Evolutionary conservation across 2,329 filamentous ascomycete species (phyloP), one percentile per base, ranked within the genome.

Genomic region (Aspergillus sp.): DNA sequence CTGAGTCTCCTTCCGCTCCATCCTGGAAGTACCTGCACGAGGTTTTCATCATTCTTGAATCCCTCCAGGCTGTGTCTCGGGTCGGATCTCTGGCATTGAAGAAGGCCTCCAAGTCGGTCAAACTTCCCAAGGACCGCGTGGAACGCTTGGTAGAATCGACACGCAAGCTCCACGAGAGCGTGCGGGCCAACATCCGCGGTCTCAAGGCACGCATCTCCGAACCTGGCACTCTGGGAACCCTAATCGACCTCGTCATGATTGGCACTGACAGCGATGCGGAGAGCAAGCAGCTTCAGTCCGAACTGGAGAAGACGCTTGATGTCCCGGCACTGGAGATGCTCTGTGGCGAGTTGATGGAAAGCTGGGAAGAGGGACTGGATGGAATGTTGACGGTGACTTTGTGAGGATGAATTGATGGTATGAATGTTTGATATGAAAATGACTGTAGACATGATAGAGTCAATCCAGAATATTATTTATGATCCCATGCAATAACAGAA

Each of bases 351-450:
- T 53, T 73, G 50, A 71, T 67, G 59, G 70, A 73, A 46, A 73
- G 71, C 50, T 73, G 70, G 71, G 69, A 72, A 38, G 69, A 72
- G 42, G 68, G 61, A 5, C 57, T 73, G 26, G 62, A 68, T 41
- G 69, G 69, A 4, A 52, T 72, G 32, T 43, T 71, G 45, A 42
- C 43, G 10, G 55, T 64, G 32, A 58, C 46, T 41, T 44, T 65
- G 35, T 67, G 46, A 58, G 42, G 7, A n/a, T 19, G 19, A 19
- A 19, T 4, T 33, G 27, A 19, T 28, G 5, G 13, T 2, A 39
- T 11, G 11, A n/a, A 33, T 30, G 29, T 19, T 36, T 36, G 12
- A 37, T 19, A 12, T 28, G 32, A 7, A 32, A 27, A 10, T 26
- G 8, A 5, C 6, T 11, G n/a, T 29, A 38, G 19, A 10, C 9